Conservation (phyloP, 2,329 filamentous ascomycete species). For the Neofusicoccum kwambonambiense region DNA sequence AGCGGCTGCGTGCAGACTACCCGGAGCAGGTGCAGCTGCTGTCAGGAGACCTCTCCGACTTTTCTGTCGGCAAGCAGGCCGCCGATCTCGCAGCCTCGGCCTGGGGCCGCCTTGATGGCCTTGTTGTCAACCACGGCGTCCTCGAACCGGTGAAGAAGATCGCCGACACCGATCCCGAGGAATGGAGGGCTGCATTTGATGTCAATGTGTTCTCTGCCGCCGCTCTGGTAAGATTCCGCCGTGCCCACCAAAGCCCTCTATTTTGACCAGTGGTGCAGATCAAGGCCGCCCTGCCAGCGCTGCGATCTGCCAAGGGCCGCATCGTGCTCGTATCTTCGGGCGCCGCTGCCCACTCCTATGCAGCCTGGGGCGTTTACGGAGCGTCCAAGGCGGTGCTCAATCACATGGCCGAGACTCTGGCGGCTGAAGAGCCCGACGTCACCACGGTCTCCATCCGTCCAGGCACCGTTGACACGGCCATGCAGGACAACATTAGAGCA, state of each 20-base stretch:
- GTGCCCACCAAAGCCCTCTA: conserved; percentile 28
- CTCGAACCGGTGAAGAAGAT: conserved; percentile 74
- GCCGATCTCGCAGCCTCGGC: conserved; percentile 63
- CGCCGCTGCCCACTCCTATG: conserved; percentile 63
- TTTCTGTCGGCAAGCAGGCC: conserved; percentile 57
- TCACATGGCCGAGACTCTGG: conserved; percentile 71
- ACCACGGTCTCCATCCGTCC: conserved; percentile 72
- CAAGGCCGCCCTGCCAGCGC: conserved; percentile 66
- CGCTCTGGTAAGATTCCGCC: conserved; percentile 59
- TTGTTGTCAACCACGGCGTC: conserved; percentile 86
- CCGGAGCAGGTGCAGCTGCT: conserved; percentile 56
- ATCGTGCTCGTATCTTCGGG: conserved; percentile 77
- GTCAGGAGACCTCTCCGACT: conserved; percentile 57
- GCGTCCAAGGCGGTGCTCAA: conserved; percentile 82
- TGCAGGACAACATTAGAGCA: conserved; percentile 81
- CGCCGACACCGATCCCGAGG: conserved; percentile 63
- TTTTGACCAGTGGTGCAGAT: conserved; percentile 48
- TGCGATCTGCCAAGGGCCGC: conserved; percentile 67
- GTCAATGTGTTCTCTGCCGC: conserved; percentile 85
- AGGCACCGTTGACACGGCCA: conserved; percentile 82
- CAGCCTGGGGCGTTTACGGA: conserved; percentile 74
- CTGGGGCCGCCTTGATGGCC: conserved; percentile 73
- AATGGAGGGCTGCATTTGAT: conserved; percentile 76
- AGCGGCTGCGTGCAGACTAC: conserved; percentile 47
- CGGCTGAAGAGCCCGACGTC: conserved; percentile 73